A percentile compares a stretch with the other conserved stretches of the same genome.
Evolutionary conservation across 352 stramenopile genomes (phyloP).

Genomic region (Globisporangium alternatum): DNA sequence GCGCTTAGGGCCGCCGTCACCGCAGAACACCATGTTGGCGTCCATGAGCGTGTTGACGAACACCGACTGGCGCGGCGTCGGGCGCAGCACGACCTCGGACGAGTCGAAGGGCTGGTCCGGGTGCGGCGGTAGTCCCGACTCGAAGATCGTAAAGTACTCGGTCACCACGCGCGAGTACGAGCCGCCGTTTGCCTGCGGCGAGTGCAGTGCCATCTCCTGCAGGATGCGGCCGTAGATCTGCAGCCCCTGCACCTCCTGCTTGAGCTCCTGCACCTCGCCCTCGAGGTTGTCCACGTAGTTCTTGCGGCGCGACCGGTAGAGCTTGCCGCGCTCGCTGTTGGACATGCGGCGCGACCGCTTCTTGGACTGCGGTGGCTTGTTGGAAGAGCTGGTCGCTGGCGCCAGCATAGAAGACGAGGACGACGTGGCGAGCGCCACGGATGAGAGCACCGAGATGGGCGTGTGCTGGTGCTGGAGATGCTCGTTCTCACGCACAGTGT

Average conservation of each 20-base stretch:
- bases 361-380: conserved; percentile 3
- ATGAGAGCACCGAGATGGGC: conserved; percentile 10
- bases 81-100: not conserved
- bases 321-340: conserved; percentile 34
- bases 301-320: conserved; percentile 32
- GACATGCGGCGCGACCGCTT: conserved; percentile 23
- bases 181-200: conserved; percentile 1
- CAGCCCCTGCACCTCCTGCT: conserved; percentile 24
- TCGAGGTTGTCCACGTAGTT: conserved; percentile 31
- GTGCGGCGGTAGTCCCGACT: conserved; percentile 1
- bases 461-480: not conserved
- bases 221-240: conserved; percentile 21
- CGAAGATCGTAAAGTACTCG: conserved; percentile 18
- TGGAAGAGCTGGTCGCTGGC: not conserved
- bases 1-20: conserved; percentile 5
- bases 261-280: conserved; percentile 20
- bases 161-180: conserved; percentile 13
- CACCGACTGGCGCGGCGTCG: conserved; percentile 13
- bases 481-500: not conserved
- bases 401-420: not conserved
- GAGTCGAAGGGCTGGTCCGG: not conserved
- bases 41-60: conserved; percentile 17
- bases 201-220: conserved; percentile 15
- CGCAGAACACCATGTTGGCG: conserved; percentile 16
- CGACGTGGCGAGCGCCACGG: not conserved